These are phyloP conservation scores for Balansia obtecta DNA, from an alignment of 2,329 filamentous ascomycete genomes.

Conservation along the genomic window DNA sequence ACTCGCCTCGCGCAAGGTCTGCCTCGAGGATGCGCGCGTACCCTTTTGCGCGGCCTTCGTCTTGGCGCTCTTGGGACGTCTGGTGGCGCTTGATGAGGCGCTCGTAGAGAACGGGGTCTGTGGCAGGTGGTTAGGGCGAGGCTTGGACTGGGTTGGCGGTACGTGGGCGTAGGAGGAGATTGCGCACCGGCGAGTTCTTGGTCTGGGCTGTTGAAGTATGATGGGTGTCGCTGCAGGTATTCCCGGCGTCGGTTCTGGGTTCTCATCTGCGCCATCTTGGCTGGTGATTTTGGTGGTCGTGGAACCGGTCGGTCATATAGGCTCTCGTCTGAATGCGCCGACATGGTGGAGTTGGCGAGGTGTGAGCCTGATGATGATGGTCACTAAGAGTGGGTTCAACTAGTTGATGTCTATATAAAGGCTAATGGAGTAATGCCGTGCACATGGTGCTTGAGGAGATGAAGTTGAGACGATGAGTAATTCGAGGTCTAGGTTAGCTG, in stretches of 20 bases:
- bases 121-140: not conserved
- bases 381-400: no score
- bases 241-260: conserved; percentile 66
- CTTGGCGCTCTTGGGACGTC: conserved; percentile 57
- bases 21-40: conserved; percentile 70
- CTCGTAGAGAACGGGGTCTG: conserved; percentile 73
- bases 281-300: conserved; percentile 29
- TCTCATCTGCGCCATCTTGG: conserved; percentile 34
- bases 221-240: conserved; percentile 59
- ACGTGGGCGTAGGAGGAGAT: not conserved
- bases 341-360: not conserved
- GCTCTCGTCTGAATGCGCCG: not conserved
- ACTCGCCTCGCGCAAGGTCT: conserved; percentile 64
- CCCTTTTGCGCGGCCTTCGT: conserved; percentile 60
- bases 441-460: not conserved
- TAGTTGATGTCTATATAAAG: no score
- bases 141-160: not conserved
- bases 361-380: no score
- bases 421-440: no score
- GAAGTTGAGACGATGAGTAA: not conserved
- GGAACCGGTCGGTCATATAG: conserved; percentile 28
- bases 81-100: conserved; percentile 67
- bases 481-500: not conserved
- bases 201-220: conserved; percentile 51
- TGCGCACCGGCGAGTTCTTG: conserved; percentile 41